phyloP scores from a whole-genome alignment of 169 alveolate genomes.

The Cystoisospora suis region DNA sequence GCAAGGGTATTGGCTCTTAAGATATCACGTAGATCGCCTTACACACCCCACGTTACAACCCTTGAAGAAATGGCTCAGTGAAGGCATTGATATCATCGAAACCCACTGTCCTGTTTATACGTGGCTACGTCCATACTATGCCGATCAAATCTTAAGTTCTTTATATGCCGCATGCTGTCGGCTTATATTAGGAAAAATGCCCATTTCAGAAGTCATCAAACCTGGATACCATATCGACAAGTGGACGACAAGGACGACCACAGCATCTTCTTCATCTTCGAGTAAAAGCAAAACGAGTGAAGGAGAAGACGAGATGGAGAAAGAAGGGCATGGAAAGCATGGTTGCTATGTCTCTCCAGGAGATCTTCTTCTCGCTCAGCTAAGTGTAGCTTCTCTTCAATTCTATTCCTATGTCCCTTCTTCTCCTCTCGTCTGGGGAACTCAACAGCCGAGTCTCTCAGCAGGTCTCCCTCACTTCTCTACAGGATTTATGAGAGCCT shows the following conservation, averaged over 20 bases:
- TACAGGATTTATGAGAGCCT: constrained; percentile 90
- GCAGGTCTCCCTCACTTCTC: constrained; percentile 95
- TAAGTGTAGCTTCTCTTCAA: constrained; percentile 69
- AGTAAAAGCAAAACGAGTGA: not conserved
- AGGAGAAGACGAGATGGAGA: not conserved
- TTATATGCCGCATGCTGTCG: constrained; percentile 43
- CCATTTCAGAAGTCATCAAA: not conserved
- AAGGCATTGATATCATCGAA: not conserved
- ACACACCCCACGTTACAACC: not conserved
- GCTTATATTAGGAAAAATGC: not conserved
- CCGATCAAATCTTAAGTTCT: not conserved
- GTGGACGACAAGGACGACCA: not conserved
- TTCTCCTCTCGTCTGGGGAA: constrained; percentile 68
- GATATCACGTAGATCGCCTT: constrained; percentile 79
- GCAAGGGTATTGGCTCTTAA: constrained; percentile 88
- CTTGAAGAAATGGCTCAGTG: constrained; percentile 39
- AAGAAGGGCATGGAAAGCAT: not conserved
- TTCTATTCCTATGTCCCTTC: constrained; percentile 80
- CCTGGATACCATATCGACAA: not conserved
- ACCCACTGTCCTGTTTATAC: not conserved
- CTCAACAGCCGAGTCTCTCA: constrained; percentile 76
- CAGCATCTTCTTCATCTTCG: not conserved
- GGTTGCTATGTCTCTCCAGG: not conserved
- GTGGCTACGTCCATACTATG: constrained; percentile 31
- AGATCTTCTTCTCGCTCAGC: constrained; percentile 55